Evolutionary conservation across 2,329 filamentous ascomycete species (phyloP), one percentile per base, ranked within the genome.

Genomic region (Basipetospora chlamydospora): DNA sequence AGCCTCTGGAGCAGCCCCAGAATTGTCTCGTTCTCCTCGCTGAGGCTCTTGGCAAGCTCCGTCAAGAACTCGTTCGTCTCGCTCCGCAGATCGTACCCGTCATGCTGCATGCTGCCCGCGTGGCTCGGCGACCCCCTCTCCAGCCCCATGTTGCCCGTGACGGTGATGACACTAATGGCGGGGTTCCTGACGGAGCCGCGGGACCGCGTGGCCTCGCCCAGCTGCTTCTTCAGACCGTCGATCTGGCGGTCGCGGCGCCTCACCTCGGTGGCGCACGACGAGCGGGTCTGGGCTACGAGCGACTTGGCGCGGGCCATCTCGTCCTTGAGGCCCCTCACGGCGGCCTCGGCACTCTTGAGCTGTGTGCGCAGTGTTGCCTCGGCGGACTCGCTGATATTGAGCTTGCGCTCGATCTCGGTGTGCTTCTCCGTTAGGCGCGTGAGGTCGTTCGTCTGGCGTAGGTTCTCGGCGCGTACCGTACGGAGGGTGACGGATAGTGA

Each of bases 31-130:
- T 98, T 98, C 55, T 98, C 90, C 45, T 93, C 84, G 49, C 85
- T 90, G 40, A 96, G 61, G 26, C 74, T 76, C 52, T 82, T 80
- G 21, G 84, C 87, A 40, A 94, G 61, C 49, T 82, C 77, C 0
- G 87, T 90, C 39, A 98, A 62, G 51, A 95, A 95, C 34, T 86
- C 78, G 33, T 88, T 94, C 5, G 88, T 93, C 58, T 96, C 90
- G 52, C 79, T 75, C 48, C 78, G 77, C 42, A 96, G 60, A 46
- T 75, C 81, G 55, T 88, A 72, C 60, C 72, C 52, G 57, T 67
- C 49, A 3, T 54, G 49, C 5, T 43, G 44, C 31, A 43, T 42
- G 28, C 33, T 46, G 3, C 28, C 44, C 6, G 39, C 44, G 17
- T 40, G 46, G 25, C 39, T 45, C 26, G 42, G 46, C 9, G 51